Conservation (phyloP, 164 flowering plant species). For the Akebia trifoliata region DNA sequence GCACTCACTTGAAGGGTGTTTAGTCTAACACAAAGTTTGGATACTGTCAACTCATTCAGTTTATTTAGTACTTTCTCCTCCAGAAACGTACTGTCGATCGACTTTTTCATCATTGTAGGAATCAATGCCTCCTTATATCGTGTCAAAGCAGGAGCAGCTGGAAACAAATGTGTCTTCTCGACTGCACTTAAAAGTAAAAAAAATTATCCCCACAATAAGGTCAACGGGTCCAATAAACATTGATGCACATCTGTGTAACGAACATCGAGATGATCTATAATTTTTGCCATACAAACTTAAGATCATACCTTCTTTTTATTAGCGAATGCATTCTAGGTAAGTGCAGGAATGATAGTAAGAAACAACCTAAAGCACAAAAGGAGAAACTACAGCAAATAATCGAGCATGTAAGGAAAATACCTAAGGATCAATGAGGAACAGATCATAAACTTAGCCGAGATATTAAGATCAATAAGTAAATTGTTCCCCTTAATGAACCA, state of each 20-base stretch:
- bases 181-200: slow-evolving; percentile 41
- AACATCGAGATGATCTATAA: too few relatives aligned
- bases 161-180: slow-evolving; percentile 64
- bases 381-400: too few relatives aligned
- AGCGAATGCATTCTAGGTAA: too few relatives aligned
- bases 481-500: too few relatives aligned
- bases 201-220: not conserved
- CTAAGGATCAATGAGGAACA: too few relatives aligned
- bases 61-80: slow-evolving; percentile 38
- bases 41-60: slow-evolving; percentile 46
- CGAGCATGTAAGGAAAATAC: too few relatives aligned
- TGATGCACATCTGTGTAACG: not conserved
- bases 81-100: slow-evolving; percentile 27
- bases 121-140: slow-evolving; percentile 59
- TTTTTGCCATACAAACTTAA: too few relatives aligned
- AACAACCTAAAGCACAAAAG: too few relatives aligned
- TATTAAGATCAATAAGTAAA: too few relatives aligned
- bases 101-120: slow-evolving; percentile 54
- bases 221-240: not conserved
- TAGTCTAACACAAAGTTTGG: slow-evolving; percentile 68
- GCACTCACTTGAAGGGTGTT: slow-evolving; percentile 69
- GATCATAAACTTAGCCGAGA: too few relatives aligned
- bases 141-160: slow-evolving; percentile 71
- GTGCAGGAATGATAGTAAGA: too few relatives aligned
- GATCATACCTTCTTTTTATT: too few relatives aligned